Evolutionary conservation across 2,329 filamentous ascomycete genomes (phyloP).

Genomic region (Botrytis medusae): DNA sequence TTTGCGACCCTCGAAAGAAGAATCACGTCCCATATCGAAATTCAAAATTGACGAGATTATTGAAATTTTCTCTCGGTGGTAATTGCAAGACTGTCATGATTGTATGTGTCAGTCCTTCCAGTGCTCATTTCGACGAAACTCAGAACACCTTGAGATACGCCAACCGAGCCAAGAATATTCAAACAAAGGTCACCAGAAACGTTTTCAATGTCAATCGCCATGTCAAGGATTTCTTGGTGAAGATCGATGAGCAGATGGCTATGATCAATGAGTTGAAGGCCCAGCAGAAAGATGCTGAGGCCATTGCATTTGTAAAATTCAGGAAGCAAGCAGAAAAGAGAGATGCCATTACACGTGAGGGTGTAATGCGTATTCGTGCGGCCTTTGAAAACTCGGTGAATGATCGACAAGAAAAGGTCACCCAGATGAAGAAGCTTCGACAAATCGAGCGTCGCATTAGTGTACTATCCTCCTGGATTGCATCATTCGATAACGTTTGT

Average conservation of each 20-base stretch:
- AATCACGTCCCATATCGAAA: constrained; percentile 97
- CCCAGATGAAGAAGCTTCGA: constrained; percentile 77
- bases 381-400: constrained; percentile 79
- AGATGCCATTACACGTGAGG: constrained; percentile 72
- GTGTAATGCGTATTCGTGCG: constrained; percentile 72
- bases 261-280: constrained; percentile 93
- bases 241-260: constrained; percentile 98
- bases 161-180: constrained; percentile 98
- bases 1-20: constrained; percentile 87
- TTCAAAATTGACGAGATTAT: constrained; percentile 89
- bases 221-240: constrained; percentile 98
- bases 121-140: constrained; percentile 95
- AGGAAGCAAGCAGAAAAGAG: constrained; percentile 87
- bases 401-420: constrained; percentile 77
- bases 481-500: constrained; percentile 82
- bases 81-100: constrained; percentile 99
- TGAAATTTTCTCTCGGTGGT: constrained; percentile 95
- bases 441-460: constrained; percentile 82
- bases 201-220: constrained; percentile 99
- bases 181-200: constrained; percentile 98
- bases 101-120: constrained; percentile 95
- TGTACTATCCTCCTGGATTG: constrained; percentile 88
- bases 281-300: constrained; percentile 87
- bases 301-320: constrained; percentile 81
- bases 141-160: constrained; percentile 97